Percentiles rank a stretch among this genome's conserved stretches.
These are phyloP conservation scores for Hypoxylon sp. DNA, from an alignment of 2,329 filamentous ascomycete species.

Conservation along the genomic window DNA sequence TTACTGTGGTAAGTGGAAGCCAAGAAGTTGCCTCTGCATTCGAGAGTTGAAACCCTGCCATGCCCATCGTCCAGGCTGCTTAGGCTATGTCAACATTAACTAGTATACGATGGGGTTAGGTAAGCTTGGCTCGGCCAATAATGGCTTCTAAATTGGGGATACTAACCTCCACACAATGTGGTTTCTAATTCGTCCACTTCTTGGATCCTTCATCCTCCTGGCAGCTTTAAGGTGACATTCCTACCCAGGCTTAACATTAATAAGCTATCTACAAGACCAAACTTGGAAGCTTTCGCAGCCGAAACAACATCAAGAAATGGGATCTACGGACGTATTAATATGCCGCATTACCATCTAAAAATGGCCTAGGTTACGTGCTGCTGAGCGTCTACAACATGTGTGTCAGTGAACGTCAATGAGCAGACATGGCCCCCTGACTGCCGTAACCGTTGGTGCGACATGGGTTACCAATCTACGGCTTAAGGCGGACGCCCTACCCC, in stretches of 20 bases:
- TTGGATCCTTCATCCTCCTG: constrained; percentile 41
- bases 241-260: constrained; percentile 27
- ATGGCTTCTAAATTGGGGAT: constrained; percentile 28
- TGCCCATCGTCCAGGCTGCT: not conserved
- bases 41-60: constrained; percentile 24
- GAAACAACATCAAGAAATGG: constrained; percentile 11
- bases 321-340: constrained; percentile 36
- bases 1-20: constrained; percentile 25
- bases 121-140: constrained; percentile 33
- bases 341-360: constrained; percentile 32
- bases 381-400: constrained; percentile 28
- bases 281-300: not conserved
- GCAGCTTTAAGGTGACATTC: constrained; percentile 30
- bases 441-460: constrained; percentile 27
- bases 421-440: constrained; percentile 25
- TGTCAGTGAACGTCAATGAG: constrained; percentile 28
- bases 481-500: constrained; percentile 30
- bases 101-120: constrained; percentile 33
- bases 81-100: constrained; percentile 12
- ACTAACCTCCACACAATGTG: constrained; percentile 16
- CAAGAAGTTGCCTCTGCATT: constrained; percentile 22
- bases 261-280: constrained; percentile 25
- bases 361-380: constrained; percentile 16
- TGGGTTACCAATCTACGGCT: constrained; percentile 30
- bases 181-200: constrained; percentile 28